Evolutionary conservation across 73 alveolate species (phyloP).

Genomic region (Symbiodinium natans): DNA sequence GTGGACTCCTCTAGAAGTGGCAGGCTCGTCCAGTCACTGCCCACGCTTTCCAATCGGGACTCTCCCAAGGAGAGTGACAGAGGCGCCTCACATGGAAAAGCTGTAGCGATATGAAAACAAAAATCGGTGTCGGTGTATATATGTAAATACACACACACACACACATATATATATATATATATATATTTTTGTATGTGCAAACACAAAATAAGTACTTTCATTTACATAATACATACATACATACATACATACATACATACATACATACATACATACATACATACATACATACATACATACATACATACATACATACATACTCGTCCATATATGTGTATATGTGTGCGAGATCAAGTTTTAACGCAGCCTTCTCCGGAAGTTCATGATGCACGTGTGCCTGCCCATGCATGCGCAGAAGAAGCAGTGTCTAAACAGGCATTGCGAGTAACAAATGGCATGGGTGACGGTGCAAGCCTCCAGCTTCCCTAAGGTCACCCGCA

Average conservation of each 20-base stretch:
- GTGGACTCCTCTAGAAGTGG: conserved; percentile 34
- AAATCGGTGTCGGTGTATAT: too few relatives aligned
- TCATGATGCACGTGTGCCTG: conserved; percentile 71
- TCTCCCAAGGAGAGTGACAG: conserved; percentile 63
- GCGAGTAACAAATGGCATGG: background rate
- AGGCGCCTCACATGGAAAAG: conserved; percentile 58
- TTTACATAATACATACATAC: background rate
- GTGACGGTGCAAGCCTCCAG: conserved; percentile 33
- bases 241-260: too few relatives aligned
- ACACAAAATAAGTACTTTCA: background rate
- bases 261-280: too few relatives aligned
- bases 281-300: too few relatives aligned
- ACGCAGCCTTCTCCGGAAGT: conserved; percentile 35
- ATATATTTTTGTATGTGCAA: background rate
- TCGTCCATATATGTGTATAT: too few relatives aligned
- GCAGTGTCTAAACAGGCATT: too few relatives aligned
- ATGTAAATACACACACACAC: too few relatives aligned
- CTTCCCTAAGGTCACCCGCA: conserved; percentile 62
- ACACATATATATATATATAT: background rate
- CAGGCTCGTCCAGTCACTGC: conserved; percentile 51
- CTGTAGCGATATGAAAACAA: too few relatives aligned
- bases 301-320: too few relatives aligned
- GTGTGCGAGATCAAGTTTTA: too few relatives aligned
- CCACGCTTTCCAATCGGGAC: conserved; percentile 71
- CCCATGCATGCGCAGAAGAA: background rate